These are phyloP conservation scores for Acanthamoeba quina DNA, from an alignment of 208 protist species.

Conservation along the genomic window DNA sequence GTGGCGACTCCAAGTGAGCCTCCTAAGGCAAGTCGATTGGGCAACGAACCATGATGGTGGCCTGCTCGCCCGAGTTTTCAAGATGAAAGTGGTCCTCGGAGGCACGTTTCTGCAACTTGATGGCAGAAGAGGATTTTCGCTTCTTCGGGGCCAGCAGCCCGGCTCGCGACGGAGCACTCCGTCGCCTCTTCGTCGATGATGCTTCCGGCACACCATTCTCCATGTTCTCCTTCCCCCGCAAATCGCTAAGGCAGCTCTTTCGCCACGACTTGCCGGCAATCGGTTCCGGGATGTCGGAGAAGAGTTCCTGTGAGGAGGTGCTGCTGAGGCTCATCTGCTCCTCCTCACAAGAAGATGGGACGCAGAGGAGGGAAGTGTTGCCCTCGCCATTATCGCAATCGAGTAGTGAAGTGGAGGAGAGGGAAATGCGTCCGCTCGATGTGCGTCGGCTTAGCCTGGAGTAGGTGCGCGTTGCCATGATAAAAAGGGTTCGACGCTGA, in stretches of 20 bases:
- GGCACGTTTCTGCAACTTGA: not conserved
- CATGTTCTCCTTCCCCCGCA: not conserved
- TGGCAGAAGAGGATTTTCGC: not conserved
- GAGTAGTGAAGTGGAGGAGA: not conserved
- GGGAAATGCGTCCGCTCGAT: constrained; percentile 6
- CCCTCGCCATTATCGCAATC: no score
- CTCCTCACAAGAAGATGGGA: no score
- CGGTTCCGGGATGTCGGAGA: not conserved
- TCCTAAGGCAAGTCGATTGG: not conserved
- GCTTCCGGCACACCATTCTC: not conserved
- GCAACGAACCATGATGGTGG: constrained; percentile 2
- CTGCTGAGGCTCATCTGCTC: not conserved
- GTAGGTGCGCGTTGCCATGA: constrained; percentile 31
- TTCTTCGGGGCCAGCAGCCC: not conserved
- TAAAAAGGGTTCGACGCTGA: not conserved
- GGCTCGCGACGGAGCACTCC: not conserved
- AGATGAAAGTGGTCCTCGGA: constrained; percentile 49
- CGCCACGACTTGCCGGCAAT: not conserved
- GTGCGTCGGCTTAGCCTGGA: constrained; percentile 13
- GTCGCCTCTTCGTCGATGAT: not conserved
- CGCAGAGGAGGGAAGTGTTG: no score
- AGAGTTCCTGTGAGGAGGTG: not conserved
- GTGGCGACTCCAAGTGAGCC: not conserved
- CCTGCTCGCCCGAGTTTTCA: constrained; percentile 27
- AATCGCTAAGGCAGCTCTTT: not conserved